Base-by-base conservation (phyloP, 2,329 filamentous ascomycete genomes). In the Aspergillus amoenus region DNA sequence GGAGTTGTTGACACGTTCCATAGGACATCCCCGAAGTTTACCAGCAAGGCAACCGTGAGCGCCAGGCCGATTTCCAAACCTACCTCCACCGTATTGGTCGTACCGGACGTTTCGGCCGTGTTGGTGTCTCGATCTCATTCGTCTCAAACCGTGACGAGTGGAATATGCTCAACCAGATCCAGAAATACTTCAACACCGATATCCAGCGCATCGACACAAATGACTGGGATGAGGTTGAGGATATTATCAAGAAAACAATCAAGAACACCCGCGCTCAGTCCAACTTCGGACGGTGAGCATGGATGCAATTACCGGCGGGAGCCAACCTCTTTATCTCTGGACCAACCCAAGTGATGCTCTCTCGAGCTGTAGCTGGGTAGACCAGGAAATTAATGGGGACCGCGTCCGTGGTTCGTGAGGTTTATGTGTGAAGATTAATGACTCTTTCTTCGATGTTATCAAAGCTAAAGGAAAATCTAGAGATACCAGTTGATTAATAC, bases 21-120 rank as follows among this genome's bases (percentile, higher is more conserved):
- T 4, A 77, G 73, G 89, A 91, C 66, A 89, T 91, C 57, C 88
- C 88, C 22, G 89, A 88, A 80, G 57, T 80, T 62, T 80, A 86
- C 67, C 76, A 83, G 34, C 81, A 81, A 4, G 80, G 81, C 55
- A 74, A 76, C 46, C 74, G 73, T 21, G 88, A 88, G 70, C 87
- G 89, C 41, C 78, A 83, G 32, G 89, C 93, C 13, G 94, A 99
- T 70, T 87, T 87, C 46, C 93, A 97, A 79, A 99, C 94, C 1
- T 99, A 99, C 71, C 88, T 99, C 48, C 94, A 99, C 82, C 90
- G 94, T 72, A 99, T 99, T 67, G 94, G 94, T 60, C 91, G 94
- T 70, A 99, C 94, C 13, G 94, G 94, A 62, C 90, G 94, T 64
- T 99, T 99, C 68, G 94, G 94, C 56, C 93, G 93, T 73, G 92